Base-by-base conservation (phyloP, 495 filamentous ascomycete genomes). In the Aspergillus incahuasiensis region DNA sequence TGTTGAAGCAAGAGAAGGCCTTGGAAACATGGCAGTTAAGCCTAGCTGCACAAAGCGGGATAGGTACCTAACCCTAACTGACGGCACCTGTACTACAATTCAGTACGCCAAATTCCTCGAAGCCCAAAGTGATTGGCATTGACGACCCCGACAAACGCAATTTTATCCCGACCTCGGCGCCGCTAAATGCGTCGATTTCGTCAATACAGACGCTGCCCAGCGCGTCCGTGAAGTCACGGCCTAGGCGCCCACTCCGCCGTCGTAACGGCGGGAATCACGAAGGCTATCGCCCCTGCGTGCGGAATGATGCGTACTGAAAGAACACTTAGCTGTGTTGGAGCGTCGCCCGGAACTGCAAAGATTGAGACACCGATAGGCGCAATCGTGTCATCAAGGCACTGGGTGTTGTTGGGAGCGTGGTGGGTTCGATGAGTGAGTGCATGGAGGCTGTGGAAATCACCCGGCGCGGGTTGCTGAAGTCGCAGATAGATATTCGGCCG, bases 231-330 rank as follows among this genome's bases (percentile, higher is more conserved):
- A 73, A 7, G 68, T 77, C 40, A 79, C 78, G 61, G 65, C 0
- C 61, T 78, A 4, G 76, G 77, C 11, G 73, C 74, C 3, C 72
- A 77, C 44, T 69, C 71, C 15, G 74, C 64, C 0, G 64, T 79
- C 8, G 72, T 79, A 3, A 74, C 75, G 6, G 74, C 75, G 0
- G 74, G 74, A 1, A 75, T 60, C 56, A 65, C 70, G 19, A 72
- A 72, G 21, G 77, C 78, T 0, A 80, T 77, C 55, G 62, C 72
- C 0, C 70, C 73, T 55, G 75, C 75, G 0, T 76, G 74, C 30
- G 77, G 79, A 13, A 79, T 80, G 78, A 63, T 81, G 34, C 73
- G 72, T 5, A 68, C 77, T 18, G 76, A 73, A n/a, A 75, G 77
- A 0, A 77, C 66, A 1, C 56, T 80, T 35, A 79, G 76, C 60